Evolutionary conservation across 805 yeast species (phyloP), one percentile per base, ranked within the genome.

Genomic region (Limtongia smithiae): DNA sequence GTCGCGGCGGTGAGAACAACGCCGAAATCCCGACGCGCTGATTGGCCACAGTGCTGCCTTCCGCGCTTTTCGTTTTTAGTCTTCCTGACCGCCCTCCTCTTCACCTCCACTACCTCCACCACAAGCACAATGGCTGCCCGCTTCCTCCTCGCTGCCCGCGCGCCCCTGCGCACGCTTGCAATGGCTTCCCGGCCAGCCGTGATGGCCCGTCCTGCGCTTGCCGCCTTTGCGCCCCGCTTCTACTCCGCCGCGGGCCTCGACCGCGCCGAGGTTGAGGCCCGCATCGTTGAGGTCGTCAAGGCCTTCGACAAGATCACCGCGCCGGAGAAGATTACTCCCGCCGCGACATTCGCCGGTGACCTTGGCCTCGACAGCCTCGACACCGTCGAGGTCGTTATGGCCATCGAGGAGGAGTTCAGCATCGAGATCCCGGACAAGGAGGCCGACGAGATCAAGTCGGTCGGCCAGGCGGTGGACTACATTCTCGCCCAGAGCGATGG

Each of bases 311-410:
- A 83, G 70, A 77, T 78, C 37, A 40, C 37, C 34, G 30, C 22
- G 24, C 42, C 45, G 22, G 11, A 35, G 17, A 41, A 69, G 64
- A 62, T 74, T 48, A 63, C 71, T 12, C 62, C 72, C 34, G 62
- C 65, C 47, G 66, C 75, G 34, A 61, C 68, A 31, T 67, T 74
- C 57, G 62, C 70, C 42, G 63, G 63, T 46, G 95, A 86, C 64
- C 77, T 86, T 60, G 91, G 90, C n/a, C 78, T 86, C 66, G 98
- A 91, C 70, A 86, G 96, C 8, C 77, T 91, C 60, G 98, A 91
- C 65, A 85, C 93, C 56, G 96, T 91, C 55, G 98, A 91, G 74
- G 90, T 93, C 48, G 78, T 93, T 62, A 95, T 93, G 69, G 96
- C 96, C 50, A 83, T 91, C 64, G 98, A 91, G 75, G 96, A 90